These are phyloP conservation scores for Posidonia oceanica DNA, from an alignment of 116 monocot genomes.

Conservation along the genomic window DNA sequence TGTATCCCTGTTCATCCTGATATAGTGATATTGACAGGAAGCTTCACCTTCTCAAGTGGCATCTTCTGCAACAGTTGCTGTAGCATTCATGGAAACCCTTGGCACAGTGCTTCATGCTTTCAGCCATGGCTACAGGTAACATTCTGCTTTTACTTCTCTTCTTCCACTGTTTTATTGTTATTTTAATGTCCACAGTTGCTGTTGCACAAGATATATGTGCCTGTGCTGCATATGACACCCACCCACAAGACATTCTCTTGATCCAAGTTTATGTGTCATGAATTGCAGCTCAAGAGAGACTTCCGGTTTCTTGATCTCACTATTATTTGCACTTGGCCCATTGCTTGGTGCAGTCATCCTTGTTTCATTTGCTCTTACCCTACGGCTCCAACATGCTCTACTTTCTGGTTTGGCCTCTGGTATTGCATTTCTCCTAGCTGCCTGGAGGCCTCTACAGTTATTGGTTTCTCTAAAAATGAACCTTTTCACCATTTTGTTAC, in stretches of 20 bases:
- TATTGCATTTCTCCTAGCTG: conserved; percentile 64
- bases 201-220: not conserved
- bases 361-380: conserved; percentile 40
- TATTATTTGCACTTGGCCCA: conserved; percentile 87
- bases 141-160: not conserved
- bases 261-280: not conserved
- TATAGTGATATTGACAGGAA: conserved; percentile 39
- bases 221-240: not conserved
- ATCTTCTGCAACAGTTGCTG: conserved; percentile 92
- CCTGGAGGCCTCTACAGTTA: conserved; percentile 92
- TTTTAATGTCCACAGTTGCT: not conserved
- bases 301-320: conserved; percentile 70
- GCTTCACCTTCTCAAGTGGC: conserved; percentile 94
- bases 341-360: conserved; percentile 73
- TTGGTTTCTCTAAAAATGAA: conserved; percentile 57
- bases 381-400: conserved; percentile 58
- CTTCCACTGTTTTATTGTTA: not conserved
- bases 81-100: conserved; percentile 94
- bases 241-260: not conserved
- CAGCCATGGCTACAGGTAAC: conserved; percentile 54
- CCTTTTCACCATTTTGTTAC: conserved; percentile 32
- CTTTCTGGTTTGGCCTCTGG: conserved; percentile 84
- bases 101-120: conserved; percentile 56
- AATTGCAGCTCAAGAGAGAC: conserved; percentile 64
- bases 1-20: not conserved